Conservation (phyloP, 2,329 filamentous ascomycete genomes). For the Verticillium nubilum region DNA sequence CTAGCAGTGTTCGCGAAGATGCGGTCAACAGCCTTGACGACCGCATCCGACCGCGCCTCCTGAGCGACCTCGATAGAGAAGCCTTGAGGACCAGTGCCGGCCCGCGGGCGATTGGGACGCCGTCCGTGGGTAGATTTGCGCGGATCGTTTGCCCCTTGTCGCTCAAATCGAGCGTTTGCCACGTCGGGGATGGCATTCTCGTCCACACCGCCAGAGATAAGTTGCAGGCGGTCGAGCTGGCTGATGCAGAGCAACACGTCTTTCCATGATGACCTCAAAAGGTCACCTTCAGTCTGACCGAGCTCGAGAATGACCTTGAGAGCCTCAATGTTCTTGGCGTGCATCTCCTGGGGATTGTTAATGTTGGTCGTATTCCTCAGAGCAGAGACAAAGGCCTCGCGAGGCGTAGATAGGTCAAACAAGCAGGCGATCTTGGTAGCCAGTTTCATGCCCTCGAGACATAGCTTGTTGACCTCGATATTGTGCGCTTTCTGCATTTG, state of each 20-base stretch:
- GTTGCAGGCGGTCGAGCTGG: slow-evolving; percentile 88
- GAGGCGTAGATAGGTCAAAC: slow-evolving; percentile 87
- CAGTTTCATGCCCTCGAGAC: slow-evolving; percentile 91
- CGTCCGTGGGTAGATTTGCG: slow-evolving; percentile 54
- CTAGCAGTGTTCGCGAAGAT: slow-evolving; percentile 97
- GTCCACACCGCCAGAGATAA: slow-evolving; percentile 91
- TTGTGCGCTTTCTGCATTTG: slow-evolving; percentile 93
- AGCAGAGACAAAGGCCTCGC: slow-evolving; percentile 91
- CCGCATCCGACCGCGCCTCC: slow-evolving; percentile 87
- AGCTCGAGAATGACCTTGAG: slow-evolving; percentile 88
- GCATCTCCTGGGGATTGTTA: slow-evolving; percentile 92
- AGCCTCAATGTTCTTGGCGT: slow-evolving; percentile 93
- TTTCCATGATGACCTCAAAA: slow-evolving; percentile 86
- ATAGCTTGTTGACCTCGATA: slow-evolving; percentile 83
- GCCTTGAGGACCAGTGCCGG: slow-evolving; percentile 56
- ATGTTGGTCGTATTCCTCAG: slow-evolving; percentile 92
- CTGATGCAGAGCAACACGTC: slow-evolving; percentile 94
- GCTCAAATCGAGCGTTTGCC: slow-evolving; percentile 68
- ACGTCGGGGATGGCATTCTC: slow-evolving; percentile 91
- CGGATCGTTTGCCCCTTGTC: slow-evolving; percentile 48
- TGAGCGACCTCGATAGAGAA: slow-evolving; percentile 78
- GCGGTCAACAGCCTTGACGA: slow-evolving; percentile 85
- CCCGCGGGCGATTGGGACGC: slow-evolving; percentile 34
- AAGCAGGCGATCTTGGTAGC: slow-evolving; percentile 89
- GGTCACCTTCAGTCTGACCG: slow-evolving; percentile 86